Conservation (phyloP, 2,329 filamentous ascomycete genomes). For the Sclerotinia subarctica region DNA sequence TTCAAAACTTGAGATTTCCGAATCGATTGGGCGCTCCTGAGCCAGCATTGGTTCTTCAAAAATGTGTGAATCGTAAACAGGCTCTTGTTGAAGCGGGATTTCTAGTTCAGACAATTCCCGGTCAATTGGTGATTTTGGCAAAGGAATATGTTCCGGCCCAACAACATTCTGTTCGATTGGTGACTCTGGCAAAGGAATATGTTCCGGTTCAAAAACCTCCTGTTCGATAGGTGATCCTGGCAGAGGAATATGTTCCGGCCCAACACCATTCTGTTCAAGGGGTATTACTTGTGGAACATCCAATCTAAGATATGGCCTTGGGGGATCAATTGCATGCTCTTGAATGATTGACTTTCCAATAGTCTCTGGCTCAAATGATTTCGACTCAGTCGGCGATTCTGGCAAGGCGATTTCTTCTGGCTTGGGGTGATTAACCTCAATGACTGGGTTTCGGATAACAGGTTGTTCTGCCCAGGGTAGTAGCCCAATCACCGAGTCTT, state of each 20-base stretch:
- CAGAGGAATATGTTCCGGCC: background rate
- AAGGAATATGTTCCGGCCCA: too few species aligned
- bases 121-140: background rate
- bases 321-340: background rate
- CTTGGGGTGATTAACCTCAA: background rate
- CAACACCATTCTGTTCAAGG: background rate
- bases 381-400: slow-evolving; percentile 6
- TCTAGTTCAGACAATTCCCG: background rate
- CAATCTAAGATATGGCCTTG: background rate
- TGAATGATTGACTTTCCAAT: background rate
- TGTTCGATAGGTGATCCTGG: background rate
- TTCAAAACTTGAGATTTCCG: background rate
- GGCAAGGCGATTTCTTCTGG: slow-evolving; percentile 12
- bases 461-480: background rate
- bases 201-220: background rate
- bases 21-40: background rate
- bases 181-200: background rate
- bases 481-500: background rate
- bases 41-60: background rate
- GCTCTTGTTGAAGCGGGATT: background rate
- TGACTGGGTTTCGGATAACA: background rate
- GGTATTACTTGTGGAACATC: background rate
- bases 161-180: background rate
- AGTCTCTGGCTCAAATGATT: background rate
- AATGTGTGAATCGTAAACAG: background rate